Evolutionary conservation across 2,329 filamentous ascomycete species (phyloP).

Genomic region (Talaromyces sp.): DNA sequence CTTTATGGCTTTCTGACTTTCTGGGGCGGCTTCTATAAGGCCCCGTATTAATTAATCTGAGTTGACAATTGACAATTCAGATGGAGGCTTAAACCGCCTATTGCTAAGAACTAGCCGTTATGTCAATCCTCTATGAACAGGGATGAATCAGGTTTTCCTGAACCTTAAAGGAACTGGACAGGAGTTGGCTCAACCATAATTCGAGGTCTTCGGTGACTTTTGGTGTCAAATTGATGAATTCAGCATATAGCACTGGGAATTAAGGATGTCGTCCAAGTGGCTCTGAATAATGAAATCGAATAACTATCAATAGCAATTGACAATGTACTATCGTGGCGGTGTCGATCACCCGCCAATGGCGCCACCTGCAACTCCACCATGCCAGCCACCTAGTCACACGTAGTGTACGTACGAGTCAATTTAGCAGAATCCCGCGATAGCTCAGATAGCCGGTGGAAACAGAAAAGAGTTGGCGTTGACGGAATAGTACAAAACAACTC

Average conservation of each 20-base stretch:
- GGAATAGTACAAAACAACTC: too few relatives aligned
- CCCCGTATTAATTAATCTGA: constrained; percentile 4
- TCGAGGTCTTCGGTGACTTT: not conserved
- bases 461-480: too few relatives aligned
- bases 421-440: not conserved
- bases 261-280: not conserved
- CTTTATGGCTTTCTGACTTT: not conserved
- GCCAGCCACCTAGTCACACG: not conserved
- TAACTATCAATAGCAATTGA: not conserved
- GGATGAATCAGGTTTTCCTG: constrained; percentile 5
- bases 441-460: not conserved
- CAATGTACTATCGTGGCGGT: not conserved
- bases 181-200: not conserved
- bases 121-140: not conserved
- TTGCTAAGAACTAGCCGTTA: not conserved
- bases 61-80: not conserved
- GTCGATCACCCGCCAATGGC: constrained; percentile 14
- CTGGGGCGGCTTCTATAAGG: not conserved
- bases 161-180: not conserved
- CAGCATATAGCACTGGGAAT: not conserved
- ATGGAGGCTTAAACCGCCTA: not conserved
- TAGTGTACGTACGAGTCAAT: not conserved
- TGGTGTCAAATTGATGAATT: not conserved
- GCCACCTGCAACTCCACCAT: not conserved
- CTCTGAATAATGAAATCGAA: not conserved